These are phyloP conservation scores for Scedosporium apiospermum DNA, from an alignment of 2,329 filamentous ascomycete species.

Conservation along the genomic window DNA sequence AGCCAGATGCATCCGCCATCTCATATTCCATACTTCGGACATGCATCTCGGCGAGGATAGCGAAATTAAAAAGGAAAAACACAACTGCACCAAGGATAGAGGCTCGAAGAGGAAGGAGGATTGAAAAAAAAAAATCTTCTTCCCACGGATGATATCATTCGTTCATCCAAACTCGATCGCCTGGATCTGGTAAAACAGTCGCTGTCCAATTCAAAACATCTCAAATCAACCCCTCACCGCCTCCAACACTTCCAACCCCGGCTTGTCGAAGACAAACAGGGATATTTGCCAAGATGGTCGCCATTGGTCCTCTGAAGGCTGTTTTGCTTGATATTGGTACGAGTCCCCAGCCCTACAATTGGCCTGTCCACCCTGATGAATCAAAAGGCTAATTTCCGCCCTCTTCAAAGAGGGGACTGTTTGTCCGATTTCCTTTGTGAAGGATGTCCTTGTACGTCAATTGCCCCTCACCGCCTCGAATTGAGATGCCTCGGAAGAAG, in stretches of 20 bases:
- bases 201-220: background rate
- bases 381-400: constrained; percentile 3
- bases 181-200: background rate
- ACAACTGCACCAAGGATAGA: background rate
- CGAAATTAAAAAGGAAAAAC: background rate
- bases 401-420: constrained; percentile 66
- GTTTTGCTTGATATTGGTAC: constrained; percentile 51
- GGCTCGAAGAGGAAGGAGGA: background rate
- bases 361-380: background rate
- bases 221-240: constrained; percentile 3
- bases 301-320: constrained; percentile 25
- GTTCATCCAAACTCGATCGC: background rate
- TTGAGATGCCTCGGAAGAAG: background rate
- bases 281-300: constrained; percentile 1
- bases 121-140: background rate
- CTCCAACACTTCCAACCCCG: background rate
- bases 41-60: constrained; percentile 1
- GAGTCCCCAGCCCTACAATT: background rate
- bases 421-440: constrained; percentile 76
- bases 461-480: background rate
- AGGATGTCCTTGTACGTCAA: constrained; percentile 65
- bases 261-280: background rate
- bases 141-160: background rate
- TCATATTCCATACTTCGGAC: background rate
- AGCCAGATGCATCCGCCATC: constrained; percentile 1